Percentiles rank a stretch among this genome's conserved stretches.
phyloP scores from a whole-genome alignment of 257 asterid genomes.

The Cordia subcordata region DNA sequence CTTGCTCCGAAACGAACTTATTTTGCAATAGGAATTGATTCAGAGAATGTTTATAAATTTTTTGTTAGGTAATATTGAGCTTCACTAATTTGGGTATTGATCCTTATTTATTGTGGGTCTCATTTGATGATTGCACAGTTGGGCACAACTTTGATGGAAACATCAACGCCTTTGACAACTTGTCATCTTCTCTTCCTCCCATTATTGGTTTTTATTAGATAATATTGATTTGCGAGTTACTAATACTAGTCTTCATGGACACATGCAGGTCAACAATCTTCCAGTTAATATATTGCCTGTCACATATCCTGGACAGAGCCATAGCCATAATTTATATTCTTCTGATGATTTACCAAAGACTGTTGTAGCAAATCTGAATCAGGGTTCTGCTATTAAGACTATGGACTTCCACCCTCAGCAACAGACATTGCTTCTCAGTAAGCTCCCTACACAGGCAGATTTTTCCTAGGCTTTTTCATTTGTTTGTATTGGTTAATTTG shows the following conservation, averaged over 20 bases:
- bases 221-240: not conserved
- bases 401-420: constrained; percentile 65
- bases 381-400: constrained; percentile 62
- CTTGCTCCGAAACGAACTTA: not conserved
- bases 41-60: not conserved
- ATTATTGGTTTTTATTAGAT: not conserved
- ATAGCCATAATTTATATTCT: constrained; percentile 22
- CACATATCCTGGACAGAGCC: constrained; percentile 36
- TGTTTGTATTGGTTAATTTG: constrained; percentile 2
- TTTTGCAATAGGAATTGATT: not conserved
- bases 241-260: constrained; percentile 1
- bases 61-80: no score
- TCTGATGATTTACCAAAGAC: constrained; percentile 50
- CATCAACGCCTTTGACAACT: no score
- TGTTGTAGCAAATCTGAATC: constrained; percentile 47
- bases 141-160: no score
- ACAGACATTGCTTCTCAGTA: constrained; percentile 52
- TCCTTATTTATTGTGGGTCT: no score
- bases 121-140: no score
- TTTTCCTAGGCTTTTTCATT: not conserved
- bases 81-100: no score
- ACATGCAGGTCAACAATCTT: constrained; percentile 38
- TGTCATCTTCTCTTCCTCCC: not conserved
- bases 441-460: constrained; percentile 17
- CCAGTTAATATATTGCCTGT: constrained; percentile 31